A percentile compares a stretch with the other conserved stretches of the same genome.
Evolutionary conservation across 805 yeast species (phyloP).

Genomic region (Zygoascus tannicola): DNA sequence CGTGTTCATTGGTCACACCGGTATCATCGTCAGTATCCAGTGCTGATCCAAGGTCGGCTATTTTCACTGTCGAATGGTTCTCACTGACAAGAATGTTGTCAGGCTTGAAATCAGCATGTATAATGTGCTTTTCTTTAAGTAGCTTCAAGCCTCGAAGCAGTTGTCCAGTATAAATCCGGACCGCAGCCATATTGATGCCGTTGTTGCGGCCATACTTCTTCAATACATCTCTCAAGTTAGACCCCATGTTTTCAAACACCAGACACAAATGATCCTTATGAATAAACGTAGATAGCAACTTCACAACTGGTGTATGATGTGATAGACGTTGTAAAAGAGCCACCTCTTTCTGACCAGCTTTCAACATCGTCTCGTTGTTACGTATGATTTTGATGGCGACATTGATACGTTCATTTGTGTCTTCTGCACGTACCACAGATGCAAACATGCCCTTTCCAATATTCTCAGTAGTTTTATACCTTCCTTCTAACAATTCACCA

Average conservation of each 20-base stretch:
- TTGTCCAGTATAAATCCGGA: conserved; percentile 61
- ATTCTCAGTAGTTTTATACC: conserved; percentile 22
- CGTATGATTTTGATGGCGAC: conserved; percentile 55
- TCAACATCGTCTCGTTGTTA: conserved; percentile 54
- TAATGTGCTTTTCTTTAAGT: conserved; percentile 58
- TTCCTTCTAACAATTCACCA: conserved; percentile 26
- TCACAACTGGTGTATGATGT: conserved; percentile 55
- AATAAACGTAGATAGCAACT: conserved; percentile 64
- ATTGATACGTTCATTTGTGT: conserved; percentile 8
- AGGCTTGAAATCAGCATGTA: conserved; percentile 89
- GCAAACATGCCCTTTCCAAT: conserved; percentile 30
- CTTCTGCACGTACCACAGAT: conserved; percentile 26
- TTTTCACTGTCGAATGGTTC: conserved; percentile 57
- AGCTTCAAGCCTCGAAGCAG: conserved; percentile 60
- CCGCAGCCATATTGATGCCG: conserved; percentile 63
- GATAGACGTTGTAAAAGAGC: conserved; percentile 58
- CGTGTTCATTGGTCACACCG: conserved; percentile 10
- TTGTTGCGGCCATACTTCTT: conserved; percentile 78
- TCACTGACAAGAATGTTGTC: conserved; percentile 71
- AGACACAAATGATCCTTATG: conserved; percentile 80
- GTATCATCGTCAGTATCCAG: conserved; percentile 25
- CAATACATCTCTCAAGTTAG: conserved; percentile 64
- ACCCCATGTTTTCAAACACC: conserved; percentile 73
- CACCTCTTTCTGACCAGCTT: conserved; percentile 71
- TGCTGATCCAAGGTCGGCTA: conserved; percentile 88